Conservation (phyloP, 495 filamentous ascomycete genomes). For the Beverwykella pulmonaria region DNA sequence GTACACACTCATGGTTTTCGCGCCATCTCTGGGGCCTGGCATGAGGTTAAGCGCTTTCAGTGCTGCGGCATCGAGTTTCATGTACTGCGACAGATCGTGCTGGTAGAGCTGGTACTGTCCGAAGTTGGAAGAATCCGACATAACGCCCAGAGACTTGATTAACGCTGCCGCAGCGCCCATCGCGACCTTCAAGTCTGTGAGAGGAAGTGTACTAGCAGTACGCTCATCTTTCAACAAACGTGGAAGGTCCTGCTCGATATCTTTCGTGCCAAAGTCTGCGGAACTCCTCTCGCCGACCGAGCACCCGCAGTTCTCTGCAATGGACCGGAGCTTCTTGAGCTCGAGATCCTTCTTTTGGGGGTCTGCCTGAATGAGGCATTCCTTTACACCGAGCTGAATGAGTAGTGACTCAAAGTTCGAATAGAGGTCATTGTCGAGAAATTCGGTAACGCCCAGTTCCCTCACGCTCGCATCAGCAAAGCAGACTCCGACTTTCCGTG, state of each 20-base stretch:
- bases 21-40: constrained; percentile 90
- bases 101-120: constrained; percentile 97
- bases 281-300: constrained; percentile 77
- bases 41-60: constrained; percentile 94
- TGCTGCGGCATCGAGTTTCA: constrained; percentile 97
- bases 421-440: constrained; percentile 96
- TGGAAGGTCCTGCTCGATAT: constrained; percentile 95
- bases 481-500: constrained; percentile 86
- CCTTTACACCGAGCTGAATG: constrained; percentile 94
- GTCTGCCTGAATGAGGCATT: constrained; percentile 82
- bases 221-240: constrained; percentile 83
- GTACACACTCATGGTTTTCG: constrained; percentile 97
- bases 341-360: constrained; percentile 82
- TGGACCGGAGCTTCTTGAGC: constrained; percentile 79
- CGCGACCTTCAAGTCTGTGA: constrained; percentile 92
- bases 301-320: constrained; percentile 89
- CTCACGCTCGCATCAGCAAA: constrained; percentile 97
- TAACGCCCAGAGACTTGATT: constrained; percentile 91
- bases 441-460: constrained; percentile 95
- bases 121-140: constrained; percentile 91
- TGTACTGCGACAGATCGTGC: constrained; percentile 94
- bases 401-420: constrained; percentile 96
- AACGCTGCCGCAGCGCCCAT: constrained; percentile 94
- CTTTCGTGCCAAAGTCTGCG: constrained; percentile 81
- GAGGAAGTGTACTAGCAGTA: constrained; percentile 73